phyloP scores from a whole-genome alignment of 129 eudicot genomes.

The Heracleum sosnowskyi region DNA sequence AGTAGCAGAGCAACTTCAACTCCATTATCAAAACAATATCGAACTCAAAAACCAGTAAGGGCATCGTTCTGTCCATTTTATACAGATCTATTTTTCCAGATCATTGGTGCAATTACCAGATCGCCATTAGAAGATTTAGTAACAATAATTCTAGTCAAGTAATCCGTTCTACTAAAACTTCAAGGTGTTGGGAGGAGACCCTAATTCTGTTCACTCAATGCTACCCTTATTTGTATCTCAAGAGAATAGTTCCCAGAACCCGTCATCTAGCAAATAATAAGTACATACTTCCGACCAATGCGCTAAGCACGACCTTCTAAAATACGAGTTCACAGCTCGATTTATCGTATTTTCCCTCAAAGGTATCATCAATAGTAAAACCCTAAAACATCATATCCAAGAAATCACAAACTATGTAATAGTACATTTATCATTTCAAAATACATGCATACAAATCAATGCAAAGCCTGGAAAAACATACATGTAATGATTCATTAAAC shows the following conservation, averaged over 20 bases:
- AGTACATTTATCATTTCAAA: neutral
- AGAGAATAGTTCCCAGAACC: too few relatives aligned
- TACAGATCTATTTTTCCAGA: neutral
- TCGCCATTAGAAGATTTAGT: neutral
- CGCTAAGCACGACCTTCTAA: too few relatives aligned
- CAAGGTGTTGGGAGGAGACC: too few relatives aligned
- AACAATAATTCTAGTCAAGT: neutral
- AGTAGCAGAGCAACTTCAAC: neutral
- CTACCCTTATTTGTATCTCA: too few relatives aligned
- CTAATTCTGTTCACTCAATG: too few relatives aligned
- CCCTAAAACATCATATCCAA: neutral
- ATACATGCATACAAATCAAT: neutral
- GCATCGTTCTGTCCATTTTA: neutral
- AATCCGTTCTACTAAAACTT: neutral
- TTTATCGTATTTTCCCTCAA: too few relatives aligned
- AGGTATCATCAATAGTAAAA: too few relatives aligned
- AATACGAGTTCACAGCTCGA: too few relatives aligned
- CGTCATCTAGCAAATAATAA: too few relatives aligned
- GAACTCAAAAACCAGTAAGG: neutral
- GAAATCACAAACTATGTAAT: neutral
- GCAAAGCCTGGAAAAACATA: neutral
- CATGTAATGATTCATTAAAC: neutral
- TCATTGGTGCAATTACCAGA: neutral
- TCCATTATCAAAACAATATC: neutral
- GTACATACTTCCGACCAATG: too few relatives aligned